These are phyloP conservation scores for Aureobasidium sp. DNA, from an alignment of 2,329 filamentous ascomycete species.

Conservation along the genomic window DNA sequence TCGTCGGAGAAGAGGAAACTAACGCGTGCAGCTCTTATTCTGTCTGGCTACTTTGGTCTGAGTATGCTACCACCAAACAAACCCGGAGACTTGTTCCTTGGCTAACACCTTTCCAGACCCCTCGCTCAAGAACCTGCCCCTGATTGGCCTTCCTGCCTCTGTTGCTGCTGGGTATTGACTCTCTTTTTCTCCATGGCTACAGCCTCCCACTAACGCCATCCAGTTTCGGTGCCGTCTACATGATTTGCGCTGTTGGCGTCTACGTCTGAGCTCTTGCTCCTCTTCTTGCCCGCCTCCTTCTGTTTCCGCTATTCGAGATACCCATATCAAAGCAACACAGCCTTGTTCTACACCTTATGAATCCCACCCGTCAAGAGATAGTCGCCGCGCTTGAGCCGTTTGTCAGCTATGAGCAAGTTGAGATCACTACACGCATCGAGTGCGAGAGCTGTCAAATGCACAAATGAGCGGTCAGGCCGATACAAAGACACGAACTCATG, in stretches of 20 bases:
- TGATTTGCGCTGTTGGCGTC: conserved; percentile 97
- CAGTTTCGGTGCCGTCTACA: conserved; percentile 91
- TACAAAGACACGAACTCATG: neutral
- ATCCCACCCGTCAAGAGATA: neutral
- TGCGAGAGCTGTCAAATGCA: neutral
- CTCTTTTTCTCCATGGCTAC: conserved; percentile 17
- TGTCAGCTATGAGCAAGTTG: no score
- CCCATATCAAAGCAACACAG: conserved; percentile 7
- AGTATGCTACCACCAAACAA: conserved; percentile 51
- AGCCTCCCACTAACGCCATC: conserved; percentile 14
- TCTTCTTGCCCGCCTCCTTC: neutral
- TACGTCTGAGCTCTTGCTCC: conserved; percentile 63
- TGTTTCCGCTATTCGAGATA: conserved; percentile 9
- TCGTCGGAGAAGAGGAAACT: conserved; percentile 15
- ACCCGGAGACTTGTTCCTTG: neutral
- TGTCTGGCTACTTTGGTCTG: conserved; percentile 74
- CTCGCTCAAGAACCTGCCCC: conserved; percentile 64
- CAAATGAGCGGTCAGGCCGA: neutral
- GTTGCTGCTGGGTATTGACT: conserved; percentile 69
- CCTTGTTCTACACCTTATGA: neutral
- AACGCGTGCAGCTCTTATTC: conserved; percentile 46
- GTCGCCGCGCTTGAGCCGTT: neutral
- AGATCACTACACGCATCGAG: neutral
- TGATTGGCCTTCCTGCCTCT: conserved; percentile 79
- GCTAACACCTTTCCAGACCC: conserved; percentile 53